Base-by-base conservation (phyloP, 2,329 filamentous ascomycete genomes). In the Pyrenochaeta sp. region DNA sequence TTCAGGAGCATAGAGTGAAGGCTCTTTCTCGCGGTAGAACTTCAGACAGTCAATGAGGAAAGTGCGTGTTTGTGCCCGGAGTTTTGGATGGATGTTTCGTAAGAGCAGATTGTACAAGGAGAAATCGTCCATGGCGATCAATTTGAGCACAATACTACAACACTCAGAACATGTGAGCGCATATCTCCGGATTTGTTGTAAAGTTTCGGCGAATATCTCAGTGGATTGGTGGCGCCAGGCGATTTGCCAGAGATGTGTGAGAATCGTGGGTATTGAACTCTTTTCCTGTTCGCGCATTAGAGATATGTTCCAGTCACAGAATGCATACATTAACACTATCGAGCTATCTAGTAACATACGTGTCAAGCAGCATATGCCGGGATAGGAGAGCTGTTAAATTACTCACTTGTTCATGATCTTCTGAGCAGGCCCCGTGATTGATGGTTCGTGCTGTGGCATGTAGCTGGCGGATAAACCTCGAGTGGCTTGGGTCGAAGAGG, bases 191-290 rank as follows among this genome's bases (percentile, higher is more conserved):
- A 88, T 63, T 18, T 83, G 73, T 2, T 65, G 63, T 36, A 82
- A 74, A 38, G 87, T 82, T 7, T 72, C 65, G 1, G 80, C 76
- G 24, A 88, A 85, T 28, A 87, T 81, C 0, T 84, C 80, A 2
- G 82, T 64, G 27, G 91, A 87, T 65, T 88, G 90, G 3, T 83
- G 79, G 43, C 90, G 82, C 31, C 87, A 83, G 9, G 89, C 81
- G 28, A 95, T 79, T 62, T 93, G 88, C 55, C 92, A 87, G 24
- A 95, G 72, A 55, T 93, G 88, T 36, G 81, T 77, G 3, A 89
- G 64, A 1, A 81, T 74, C 48, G 83, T 77, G 10, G 74, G 71
- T 58, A 89, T 74, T 3, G 81, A 81, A 31, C 75, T 53, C 13
- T 70, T 71, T 51, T 82, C 80, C 24, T 80, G 53, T 21, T n/a